Base-by-base conservation (phyloP, 2,329 filamentous ascomycete species). In the Venturia aucupariae region DNA sequence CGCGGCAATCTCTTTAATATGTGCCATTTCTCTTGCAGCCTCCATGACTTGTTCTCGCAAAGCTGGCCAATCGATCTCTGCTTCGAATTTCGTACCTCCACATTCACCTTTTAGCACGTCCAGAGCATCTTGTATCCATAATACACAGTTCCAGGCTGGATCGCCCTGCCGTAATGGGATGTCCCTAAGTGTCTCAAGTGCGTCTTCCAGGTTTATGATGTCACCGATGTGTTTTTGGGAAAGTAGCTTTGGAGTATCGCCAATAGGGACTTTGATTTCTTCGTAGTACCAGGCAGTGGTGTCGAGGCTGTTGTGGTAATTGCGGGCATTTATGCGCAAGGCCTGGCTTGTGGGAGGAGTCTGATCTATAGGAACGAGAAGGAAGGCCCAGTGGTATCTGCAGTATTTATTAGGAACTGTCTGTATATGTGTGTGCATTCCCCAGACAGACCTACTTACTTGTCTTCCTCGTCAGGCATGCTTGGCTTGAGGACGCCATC, bases 261-360 rank as follows among this genome's bases (percentile, higher is more conserved):
- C 51, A n/a, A 57, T 8, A 10, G 51, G 30, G 11, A 57, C 51
- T 19, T 57, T 57, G 15, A 57, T 57, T 35, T 57, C 51, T n/a
- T 57, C 51, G 27, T 57, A 57, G 51, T 57, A 57, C 51, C 51
- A 57, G 15, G 51, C 51, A 19, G 51, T 57, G 30, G 51, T 57
- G 30, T 57, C 51, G 7, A 57, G 51, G 19, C 27, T 57, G 51
- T 57, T 57, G 27, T 57, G 51, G 51, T 57, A 57, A 11, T 57
- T 57, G 24, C 51, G 51, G 17, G 51, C 51, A 35, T 57, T 57
- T 35, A 57, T 57, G 30, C 51, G 51, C 15, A 57, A 22, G 51
- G 51, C 51, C 19, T 57, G 51, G 22, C 27, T 35, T 35, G 51
- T 57, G 27, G 51, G 51, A 35, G 51, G 51, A 35, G 30, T 57